Evolutionary conservation across 78 protist species (phyloP).

Genomic region (Dictyostelium brefeldianum): DNA sequence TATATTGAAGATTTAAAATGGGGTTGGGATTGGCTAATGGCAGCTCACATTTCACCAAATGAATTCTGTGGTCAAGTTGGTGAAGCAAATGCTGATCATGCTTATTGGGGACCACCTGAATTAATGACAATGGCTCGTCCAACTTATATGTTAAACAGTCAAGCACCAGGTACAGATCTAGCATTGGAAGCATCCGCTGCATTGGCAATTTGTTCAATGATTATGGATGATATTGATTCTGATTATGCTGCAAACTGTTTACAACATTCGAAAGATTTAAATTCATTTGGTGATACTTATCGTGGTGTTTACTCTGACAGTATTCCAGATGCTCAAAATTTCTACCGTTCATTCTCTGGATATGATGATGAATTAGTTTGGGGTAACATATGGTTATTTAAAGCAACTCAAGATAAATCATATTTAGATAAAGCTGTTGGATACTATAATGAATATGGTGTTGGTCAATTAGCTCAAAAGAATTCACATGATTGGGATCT

Average conservation of each 20-base stretch:
- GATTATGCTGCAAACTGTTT: conserved; percentile 34
- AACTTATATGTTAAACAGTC: not conserved
- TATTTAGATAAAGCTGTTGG: conserved; percentile 12
- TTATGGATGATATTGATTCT: conserved; percentile 3
- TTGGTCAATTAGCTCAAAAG: conserved; percentile 37
- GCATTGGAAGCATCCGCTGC: conserved; percentile 67
- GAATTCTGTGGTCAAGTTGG: conserved; percentile 50
- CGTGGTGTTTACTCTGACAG: conserved; percentile 64
- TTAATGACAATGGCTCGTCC: conserved; percentile 63
- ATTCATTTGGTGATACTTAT: conserved; percentile 53
- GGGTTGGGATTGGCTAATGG: conserved; percentile 76
- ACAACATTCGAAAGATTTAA: conserved; percentile 49
- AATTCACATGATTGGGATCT: conserved; percentile 74
- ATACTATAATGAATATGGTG: conserved; percentile 9
- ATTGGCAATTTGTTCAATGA: conserved; percentile 27
- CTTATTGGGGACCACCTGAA: conserved; percentile 78
- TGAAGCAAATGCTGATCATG: conserved; percentile 38
- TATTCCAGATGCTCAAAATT: conserved; percentile 54
- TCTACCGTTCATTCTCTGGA: conserved; percentile 71
- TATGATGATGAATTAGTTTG: conserved; percentile 70
- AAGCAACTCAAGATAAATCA: conserved; percentile 34
- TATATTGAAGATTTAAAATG: conserved; percentile 41
- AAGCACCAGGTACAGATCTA: conserved; percentile 60
- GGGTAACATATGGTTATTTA: conserved; percentile 66
- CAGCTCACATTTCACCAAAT: conserved; percentile 46